Conservation (phyloP, 106 monocot genomes). For the Allium sativum region DNA sequence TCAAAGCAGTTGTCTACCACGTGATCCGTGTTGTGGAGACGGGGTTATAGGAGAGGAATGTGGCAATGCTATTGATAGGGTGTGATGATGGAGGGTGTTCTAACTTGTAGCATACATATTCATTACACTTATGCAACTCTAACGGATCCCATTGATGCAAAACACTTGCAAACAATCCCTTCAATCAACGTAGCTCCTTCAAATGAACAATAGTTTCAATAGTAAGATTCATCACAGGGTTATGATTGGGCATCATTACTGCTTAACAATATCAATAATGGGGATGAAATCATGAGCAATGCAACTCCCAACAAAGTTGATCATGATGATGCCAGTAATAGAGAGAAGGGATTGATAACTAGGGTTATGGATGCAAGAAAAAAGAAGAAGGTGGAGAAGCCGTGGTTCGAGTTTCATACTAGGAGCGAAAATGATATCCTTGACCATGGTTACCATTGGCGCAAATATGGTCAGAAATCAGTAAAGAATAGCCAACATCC, state of each 20-base stretch:
- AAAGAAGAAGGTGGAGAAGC: conserved; percentile 6
- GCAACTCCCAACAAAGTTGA: neutral
- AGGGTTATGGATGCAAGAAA: neutral
- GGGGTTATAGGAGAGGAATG: too few relatives aligned
- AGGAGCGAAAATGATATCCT: conserved; percentile 11
- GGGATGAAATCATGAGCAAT: neutral
- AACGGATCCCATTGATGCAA: neutral
- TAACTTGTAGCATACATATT: neutral
- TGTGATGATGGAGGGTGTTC: too few relatives aligned
- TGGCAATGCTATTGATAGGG: too few relatives aligned
- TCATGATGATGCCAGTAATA: neutral
- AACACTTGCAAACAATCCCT: neutral
- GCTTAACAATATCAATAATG: neutral
- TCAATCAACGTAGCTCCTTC: neutral
- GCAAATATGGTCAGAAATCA: conserved; percentile 12
- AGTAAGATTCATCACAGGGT: neutral
- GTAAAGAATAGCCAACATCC: conserved; percentile 7
- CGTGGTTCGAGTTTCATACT: conserved; percentile 9
- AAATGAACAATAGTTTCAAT: neutral
- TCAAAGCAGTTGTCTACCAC: too few relatives aligned
- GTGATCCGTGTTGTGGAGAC: too few relatives aligned
- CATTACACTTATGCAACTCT: neutral
- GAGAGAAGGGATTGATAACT: neutral
- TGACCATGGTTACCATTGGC: conserved; percentile 8
- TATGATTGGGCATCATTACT: neutral